phyloP scores from a whole-genome alignment of 1,139 yeast genomes.

The Blastobotrys elegans region DNA sequence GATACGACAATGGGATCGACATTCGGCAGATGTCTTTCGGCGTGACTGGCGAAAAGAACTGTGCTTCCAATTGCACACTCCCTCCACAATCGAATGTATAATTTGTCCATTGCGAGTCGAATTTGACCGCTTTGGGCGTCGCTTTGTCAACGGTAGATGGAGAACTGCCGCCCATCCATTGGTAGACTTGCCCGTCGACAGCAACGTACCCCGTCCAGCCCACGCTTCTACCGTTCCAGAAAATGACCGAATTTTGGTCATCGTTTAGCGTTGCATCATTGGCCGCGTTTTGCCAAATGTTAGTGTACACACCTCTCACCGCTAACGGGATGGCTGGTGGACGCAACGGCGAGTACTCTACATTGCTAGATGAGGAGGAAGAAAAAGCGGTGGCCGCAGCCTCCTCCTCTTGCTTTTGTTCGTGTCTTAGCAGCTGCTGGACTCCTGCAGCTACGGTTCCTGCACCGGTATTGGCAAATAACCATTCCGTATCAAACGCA shows the following conservation, averaged over 20 bases:
- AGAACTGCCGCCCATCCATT: conserved; percentile 2
- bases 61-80: conserved; percentile 4
- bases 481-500: background rate
- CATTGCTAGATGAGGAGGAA: background rate
- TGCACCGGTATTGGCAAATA: background rate
- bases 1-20: conserved; percentile 9
- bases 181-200: conserved; percentile 7
- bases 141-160: background rate
- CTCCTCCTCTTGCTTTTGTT: background rate
- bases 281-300: conserved; percentile 4
- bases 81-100: conserved; percentile 6
- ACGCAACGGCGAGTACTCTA: conserved; percentile 6
- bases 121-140: conserved; percentile 1
- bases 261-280: conserved; percentile 3
- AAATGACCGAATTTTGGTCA: conserved; percentile 3
- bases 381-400: background rate
- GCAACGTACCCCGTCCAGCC: conserved; percentile 9
- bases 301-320: conserved; percentile 8
- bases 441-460: background rate
- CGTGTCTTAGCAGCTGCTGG: background rate
- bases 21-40: conserved; percentile 5
- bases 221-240: conserved; percentile 8
- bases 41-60: conserved; percentile 9
- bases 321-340: conserved; percentile 13
- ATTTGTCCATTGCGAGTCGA: conserved; percentile 10